phyloP scores from a whole-genome alignment of 2,329 filamentous ascomycete species.

The Arthrobotrys sinensis region DNA sequence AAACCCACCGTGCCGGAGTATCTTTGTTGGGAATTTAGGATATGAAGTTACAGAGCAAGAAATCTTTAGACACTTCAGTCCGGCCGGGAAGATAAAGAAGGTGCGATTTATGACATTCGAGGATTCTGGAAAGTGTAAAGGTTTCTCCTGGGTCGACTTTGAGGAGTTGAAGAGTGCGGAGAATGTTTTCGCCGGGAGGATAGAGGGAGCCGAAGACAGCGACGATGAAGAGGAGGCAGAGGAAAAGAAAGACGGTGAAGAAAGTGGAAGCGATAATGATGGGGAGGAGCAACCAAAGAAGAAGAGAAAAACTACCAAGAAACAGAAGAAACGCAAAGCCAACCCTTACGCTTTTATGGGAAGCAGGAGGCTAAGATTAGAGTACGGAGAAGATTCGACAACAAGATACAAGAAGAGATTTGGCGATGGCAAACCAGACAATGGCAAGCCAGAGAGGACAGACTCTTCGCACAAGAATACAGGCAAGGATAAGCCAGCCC shows the following conservation, averaged over 20 bases:
- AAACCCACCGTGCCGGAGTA: constrained; percentile 80
- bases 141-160: constrained; percentile 95
- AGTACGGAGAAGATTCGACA: constrained; percentile 93
- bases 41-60: constrained; percentile 87
- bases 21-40: constrained; percentile 92
- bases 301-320: constrained; percentile 71
- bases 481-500: constrained; percentile 63
- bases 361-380: constrained; percentile 85
- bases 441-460: constrained; percentile 63
- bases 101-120: constrained; percentile 95
- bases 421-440: constrained; percentile 63
- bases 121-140: constrained; percentile 97
- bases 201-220: constrained; percentile 66
- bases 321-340: constrained; percentile 73
- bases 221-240: constrained; percentile 65
- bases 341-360: constrained; percentile 77
- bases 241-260: constrained; percentile 66
- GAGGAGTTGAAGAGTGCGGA: constrained; percentile 81
- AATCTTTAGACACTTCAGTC: constrained; percentile 83
- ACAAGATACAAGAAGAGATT: constrained; percentile 85
- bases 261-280: constrained; percentile 61
- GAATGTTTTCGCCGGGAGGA: constrained; percentile 51
- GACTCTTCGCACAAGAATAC: constrained; percentile 61
- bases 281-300: constrained; percentile 67
- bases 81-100: constrained; percentile 86